Base-by-base conservation (phyloP, 2,329 filamentous ascomycete species). In the Colletotrichum graminicola region DNA sequence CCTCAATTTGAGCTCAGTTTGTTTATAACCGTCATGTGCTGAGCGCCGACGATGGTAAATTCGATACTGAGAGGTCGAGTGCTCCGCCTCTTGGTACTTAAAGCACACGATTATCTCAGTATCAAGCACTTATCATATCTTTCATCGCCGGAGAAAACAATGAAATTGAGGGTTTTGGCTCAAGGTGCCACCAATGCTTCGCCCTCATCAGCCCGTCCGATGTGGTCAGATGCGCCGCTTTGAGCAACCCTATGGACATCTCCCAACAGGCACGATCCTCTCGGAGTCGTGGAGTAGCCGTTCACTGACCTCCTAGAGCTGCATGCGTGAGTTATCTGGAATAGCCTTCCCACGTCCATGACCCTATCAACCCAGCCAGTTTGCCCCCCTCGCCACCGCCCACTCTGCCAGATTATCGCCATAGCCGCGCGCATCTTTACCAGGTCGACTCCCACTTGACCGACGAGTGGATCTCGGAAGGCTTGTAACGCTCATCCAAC, bases 401-500 rank as follows among this genome's bases (percentile, higher is more conserved):
- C 10, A 16, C 29, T 36, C 41, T n/a, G 49, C 47, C 7, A 3
- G 14, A 45, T 41, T 51, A 12, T 45, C 57, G 36, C 47, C 34
- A 23, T 55, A 67, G 65, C 57, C 65, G 65, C 59, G 65, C 59
- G 49, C 51, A 55, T 63, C 36, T 45, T 34, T 26, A 36, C 11
- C 16, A 26, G 26, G n/a, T 39, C 21, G 3, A 26, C 12, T 23
- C 21, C 10, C 43, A 1, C 21, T 4, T n/a, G 4, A 26, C 21
- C 43, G 12, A 14, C 1, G 47, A 47, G 34, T 8, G 18, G 3
- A n/a, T 29, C 21, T 54, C 47, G 60, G 47, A 3, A 11, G n/a
- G 32, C 14, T 29, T 26, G 39, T 36, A 55, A 55, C 60, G 47
- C 60, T 41, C 23, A n/a, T 62, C 60, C 29, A 29, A 41, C 60